phyloP scores from a whole-genome alignment of 73 alveolate species.

The Tetrahymena borealis region DNA sequence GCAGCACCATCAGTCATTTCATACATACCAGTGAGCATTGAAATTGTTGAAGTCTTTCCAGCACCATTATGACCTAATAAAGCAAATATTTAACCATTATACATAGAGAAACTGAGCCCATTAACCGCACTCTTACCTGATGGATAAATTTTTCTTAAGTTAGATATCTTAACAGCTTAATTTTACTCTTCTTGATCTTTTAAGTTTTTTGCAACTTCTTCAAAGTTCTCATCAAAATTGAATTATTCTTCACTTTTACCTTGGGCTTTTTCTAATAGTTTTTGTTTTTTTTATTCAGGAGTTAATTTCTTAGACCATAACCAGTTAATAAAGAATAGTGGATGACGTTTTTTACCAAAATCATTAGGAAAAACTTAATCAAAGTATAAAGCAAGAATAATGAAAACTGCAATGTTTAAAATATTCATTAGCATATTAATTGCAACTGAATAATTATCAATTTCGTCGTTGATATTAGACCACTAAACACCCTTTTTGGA shows the following conservation, averaged over 20 bases:
- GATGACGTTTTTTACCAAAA: conserved; percentile 58
- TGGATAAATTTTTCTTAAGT: conserved; percentile 56
- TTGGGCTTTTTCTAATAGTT: conserved; percentile 1
- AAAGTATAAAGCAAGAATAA: conserved; percentile 48
- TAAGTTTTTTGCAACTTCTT: conserved; percentile 29
- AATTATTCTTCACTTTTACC: background rate
- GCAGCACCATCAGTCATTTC: conserved; percentile 55
- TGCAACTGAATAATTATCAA: conserved; percentile 41
- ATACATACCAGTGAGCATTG: conserved; percentile 76
- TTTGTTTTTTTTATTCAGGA: conserved; percentile 37
- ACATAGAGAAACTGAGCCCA: conserved; percentile 73
- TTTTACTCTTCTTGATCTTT: conserved; percentile 51
- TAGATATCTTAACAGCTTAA: conserved; percentile 53
- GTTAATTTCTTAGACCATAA: background rate
- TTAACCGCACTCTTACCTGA: conserved; percentile 84
- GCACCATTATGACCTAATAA: conserved; percentile 99
- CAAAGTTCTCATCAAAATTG: conserved; percentile 20
- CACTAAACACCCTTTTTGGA: conserved; percentile 39
- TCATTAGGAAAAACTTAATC: conserved; percentile 65
- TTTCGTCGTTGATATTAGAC: conserved; percentile 24
- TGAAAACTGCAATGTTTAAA: conserved; percentile 42
- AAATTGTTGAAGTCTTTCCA: conserved; percentile 95
- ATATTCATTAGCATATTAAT: conserved; percentile 38
- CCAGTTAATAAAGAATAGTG: conserved; percentile 38
- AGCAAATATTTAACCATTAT: conserved; percentile 90